phyloP scores from a whole-genome alignment of 176 grass and related monocot species.

The Avena atlantica region DNA sequence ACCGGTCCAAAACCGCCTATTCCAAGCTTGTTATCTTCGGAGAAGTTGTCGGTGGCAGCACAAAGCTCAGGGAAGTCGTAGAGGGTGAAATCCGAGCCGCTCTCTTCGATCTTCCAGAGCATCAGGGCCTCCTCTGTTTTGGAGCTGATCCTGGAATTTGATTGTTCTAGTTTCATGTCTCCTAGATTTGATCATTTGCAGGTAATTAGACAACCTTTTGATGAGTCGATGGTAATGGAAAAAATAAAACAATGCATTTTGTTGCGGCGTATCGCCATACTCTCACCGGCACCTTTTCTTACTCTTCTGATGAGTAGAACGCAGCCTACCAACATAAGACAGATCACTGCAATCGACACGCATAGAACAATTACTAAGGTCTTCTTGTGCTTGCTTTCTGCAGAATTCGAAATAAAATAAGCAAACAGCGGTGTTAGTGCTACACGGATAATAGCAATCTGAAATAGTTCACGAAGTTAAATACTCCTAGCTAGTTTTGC shows the following conservation, averaged over 20 bases:
- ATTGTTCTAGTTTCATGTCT: neutral
- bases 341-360: constrained; percentile 34
- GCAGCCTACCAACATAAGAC: constrained; percentile 1
- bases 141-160: constrained; percentile 30
- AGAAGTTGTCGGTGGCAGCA: constrained; percentile 40
- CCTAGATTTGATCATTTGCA: neutral
- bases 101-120: constrained; percentile 38
- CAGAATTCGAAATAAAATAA: neutral
- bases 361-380: constrained; percentile 30
- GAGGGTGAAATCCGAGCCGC: constrained; percentile 43
- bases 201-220: neutral
- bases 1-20: constrained; percentile 56
- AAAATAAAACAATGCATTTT: neutral
- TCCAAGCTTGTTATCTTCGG: constrained; percentile 53
- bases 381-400: constrained; percentile 33
- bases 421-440: neutral
- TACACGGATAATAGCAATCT: neutral
- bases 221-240: neutral
- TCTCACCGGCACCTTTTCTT: neutral
- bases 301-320: constrained; percentile 9
- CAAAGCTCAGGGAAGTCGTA: constrained; percentile 46
- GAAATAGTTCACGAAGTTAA: neutral
- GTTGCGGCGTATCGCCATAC: neutral
- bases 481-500: no score
- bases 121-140: constrained; percentile 49